Percentiles rank a stretch among this genome's conserved stretches.
These are phyloP conservation scores for Themeda triandra DNA, from an alignment of 176 grass and related monocot genomes.

Conservation along the genomic window DNA sequence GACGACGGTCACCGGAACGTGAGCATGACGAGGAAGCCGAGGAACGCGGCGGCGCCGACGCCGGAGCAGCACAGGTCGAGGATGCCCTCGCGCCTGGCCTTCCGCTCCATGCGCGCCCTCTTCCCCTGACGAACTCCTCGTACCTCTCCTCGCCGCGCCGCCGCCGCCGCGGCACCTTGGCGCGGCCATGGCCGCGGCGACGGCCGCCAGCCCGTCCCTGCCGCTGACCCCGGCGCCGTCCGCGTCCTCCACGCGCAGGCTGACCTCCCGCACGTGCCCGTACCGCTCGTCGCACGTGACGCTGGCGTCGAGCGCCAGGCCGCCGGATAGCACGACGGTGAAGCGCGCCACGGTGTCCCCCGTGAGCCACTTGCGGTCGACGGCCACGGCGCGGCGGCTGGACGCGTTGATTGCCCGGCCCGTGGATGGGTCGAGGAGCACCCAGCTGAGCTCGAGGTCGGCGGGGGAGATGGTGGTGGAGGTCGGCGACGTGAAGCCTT, in stretches of 20 bases:
- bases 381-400: slow-evolving; percentile 41
- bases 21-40: no score
- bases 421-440: slow-evolving; percentile 48
- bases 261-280: slow-evolving; percentile 61
- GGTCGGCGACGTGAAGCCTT: slow-evolving; percentile 30
- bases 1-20: no score
- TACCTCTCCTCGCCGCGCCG: slow-evolving; percentile 9
- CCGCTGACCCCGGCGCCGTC: slow-evolving; percentile 37
- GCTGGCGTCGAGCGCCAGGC: no score
- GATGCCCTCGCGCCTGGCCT: slow-evolving; percentile 34
- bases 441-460: slow-evolving; percentile 74
- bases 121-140: slow-evolving; percentile 36
- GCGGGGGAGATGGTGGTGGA: background rate
- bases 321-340: no score
- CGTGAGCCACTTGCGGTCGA: no score
- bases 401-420: slow-evolving; percentile 46
- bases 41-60: slow-evolving; percentile 18
- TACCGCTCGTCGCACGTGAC: no score
- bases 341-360: no score
- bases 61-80: slow-evolving; percentile 50
- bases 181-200: slow-evolving; percentile 21
- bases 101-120: slow-evolving; percentile 45
- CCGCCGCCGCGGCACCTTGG: background rate
- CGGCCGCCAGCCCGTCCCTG: slow-evolving; percentile 17
- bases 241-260: slow-evolving; percentile 33